phyloP scores from a whole-genome alignment of 73 alveolate genomes.

The Blepharisma japonicum region DNA sequence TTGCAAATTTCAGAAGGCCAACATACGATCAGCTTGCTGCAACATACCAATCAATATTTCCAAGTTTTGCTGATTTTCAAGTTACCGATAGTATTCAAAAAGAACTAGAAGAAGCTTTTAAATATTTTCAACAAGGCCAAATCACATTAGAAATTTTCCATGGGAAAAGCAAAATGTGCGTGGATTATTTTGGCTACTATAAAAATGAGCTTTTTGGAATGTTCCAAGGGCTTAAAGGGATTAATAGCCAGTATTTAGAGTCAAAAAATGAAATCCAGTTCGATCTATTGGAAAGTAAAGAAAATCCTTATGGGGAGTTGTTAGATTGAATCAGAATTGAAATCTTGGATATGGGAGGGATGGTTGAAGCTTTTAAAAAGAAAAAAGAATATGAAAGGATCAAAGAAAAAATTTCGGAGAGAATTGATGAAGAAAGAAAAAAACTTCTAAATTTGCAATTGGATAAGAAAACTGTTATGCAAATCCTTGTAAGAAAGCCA shows the following conservation, averaged over 20 bases:
- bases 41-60: background rate
- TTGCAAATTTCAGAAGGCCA: background rate
- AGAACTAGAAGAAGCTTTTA: background rate
- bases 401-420: conserved; percentile 10
- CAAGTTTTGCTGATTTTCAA: background rate
- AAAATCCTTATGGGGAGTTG: conserved; percentile 19
- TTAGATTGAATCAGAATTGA: background rate
- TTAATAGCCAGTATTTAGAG: background rate
- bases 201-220: conserved; percentile 8
- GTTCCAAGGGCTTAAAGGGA: conserved; percentile 3
- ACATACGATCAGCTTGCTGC: background rate
- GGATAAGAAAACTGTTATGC: conserved; percentile 12
- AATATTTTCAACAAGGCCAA: conserved; percentile 16
- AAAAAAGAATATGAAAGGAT: background rate
- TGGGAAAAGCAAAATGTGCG: background rate
- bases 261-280: background rate
- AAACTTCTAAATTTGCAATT: background rate
- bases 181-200: background rate
- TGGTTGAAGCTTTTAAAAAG: background rate
- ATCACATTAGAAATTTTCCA: background rate
- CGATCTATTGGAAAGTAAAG: background rate
- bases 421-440: background rate
- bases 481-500: background rate
- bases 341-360: background rate
- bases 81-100: background rate